phyloP scores from a whole-genome alignment of 805 yeast species.

The Yamadazyma philogaea region DNA sequence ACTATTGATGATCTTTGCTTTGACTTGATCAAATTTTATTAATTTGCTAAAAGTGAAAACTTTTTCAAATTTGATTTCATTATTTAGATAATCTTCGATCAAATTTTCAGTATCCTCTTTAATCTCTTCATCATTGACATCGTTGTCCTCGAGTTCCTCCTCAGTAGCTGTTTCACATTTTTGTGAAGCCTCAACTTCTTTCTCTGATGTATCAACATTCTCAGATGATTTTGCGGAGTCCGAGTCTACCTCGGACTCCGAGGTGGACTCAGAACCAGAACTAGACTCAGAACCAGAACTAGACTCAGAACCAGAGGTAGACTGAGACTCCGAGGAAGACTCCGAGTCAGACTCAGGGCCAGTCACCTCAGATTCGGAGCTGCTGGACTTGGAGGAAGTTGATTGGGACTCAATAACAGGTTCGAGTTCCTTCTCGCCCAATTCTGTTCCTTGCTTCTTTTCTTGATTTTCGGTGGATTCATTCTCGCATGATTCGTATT shows the following conservation, averaged over 20 bases:
- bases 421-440: slow-evolving; percentile 2
- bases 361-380: slow-evolving; percentile 9
- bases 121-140: slow-evolving; percentile 32
- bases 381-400: slow-evolving; percentile 8
- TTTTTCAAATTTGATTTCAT: slow-evolving; percentile 41
- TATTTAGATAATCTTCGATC: slow-evolving; percentile 35
- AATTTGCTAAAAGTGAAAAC: slow-evolving; percentile 40
- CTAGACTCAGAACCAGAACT: slow-evolving; percentile 15
- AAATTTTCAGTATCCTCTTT: slow-evolving; percentile 37
- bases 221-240: slow-evolving; percentile 12
- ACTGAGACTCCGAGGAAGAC: slow-evolving; percentile 2
- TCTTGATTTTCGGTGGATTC: slow-evolving; percentile 8
- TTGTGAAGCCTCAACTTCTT: slow-evolving; percentile 2
- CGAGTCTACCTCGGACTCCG: slow-evolving; percentile 14
- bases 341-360: background rate
- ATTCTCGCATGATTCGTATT: slow-evolving; percentile 17
- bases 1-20: slow-evolving; percentile 34
- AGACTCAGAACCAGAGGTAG: slow-evolving; percentile 17
- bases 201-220: slow-evolving; percentile 1
- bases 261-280: slow-evolving; percentile 15
- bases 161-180: slow-evolving; percentile 14
- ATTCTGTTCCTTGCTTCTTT: background rate
- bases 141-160: slow-evolving; percentile 16
- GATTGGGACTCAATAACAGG: slow-evolving; percentile 14
- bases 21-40: slow-evolving; percentile 35